These are phyloP conservation scores for Paecilomyces sp. DNA, from an alignment of 2,329 filamentous ascomycete genomes.

Conservation along the genomic window DNA sequence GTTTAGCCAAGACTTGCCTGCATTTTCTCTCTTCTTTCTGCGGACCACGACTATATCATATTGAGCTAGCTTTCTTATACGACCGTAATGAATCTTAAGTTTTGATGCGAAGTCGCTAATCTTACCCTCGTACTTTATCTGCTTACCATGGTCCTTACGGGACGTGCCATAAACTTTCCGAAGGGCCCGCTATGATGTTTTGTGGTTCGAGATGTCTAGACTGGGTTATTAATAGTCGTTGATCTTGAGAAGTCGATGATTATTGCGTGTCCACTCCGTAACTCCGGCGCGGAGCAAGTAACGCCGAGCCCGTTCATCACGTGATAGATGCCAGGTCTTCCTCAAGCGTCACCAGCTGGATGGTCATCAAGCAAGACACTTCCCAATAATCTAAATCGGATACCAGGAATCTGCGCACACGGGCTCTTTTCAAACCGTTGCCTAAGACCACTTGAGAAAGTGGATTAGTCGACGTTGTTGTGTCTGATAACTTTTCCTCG, in stretches of 20 bases:
- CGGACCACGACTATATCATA: background rate
- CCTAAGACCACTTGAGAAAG: background rate
- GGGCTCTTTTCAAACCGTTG: background rate
- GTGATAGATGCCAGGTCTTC: slow-evolving; percentile 4
- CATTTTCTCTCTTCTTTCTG: background rate
- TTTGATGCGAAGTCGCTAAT: too few species aligned
- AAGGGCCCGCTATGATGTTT: background rate
- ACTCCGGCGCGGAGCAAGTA: slow-evolving; percentile 8
- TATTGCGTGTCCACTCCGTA: slow-evolving; percentile 1
- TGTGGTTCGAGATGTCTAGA: background rate
- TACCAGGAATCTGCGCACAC: background rate
- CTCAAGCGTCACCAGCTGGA: background rate
- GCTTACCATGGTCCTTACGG: background rate
- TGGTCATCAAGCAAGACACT: background rate
- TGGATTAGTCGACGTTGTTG: slow-evolving; percentile 7
- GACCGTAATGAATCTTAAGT: background rate
- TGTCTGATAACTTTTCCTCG: slow-evolving; percentile 5
- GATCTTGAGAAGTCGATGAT: background rate
- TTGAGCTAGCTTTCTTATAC: background rate
- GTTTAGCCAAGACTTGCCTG: background rate
- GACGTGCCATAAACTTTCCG: background rate
- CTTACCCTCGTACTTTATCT: too few species aligned
- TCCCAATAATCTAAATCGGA: background rate
- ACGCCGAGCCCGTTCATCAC: slow-evolving; percentile 14
- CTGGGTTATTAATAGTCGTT: background rate